These are phyloP conservation scores for Smithsoniella earleae DNA, from an alignment of 163 green algal genomes.

Conservation along the genomic window DNA sequence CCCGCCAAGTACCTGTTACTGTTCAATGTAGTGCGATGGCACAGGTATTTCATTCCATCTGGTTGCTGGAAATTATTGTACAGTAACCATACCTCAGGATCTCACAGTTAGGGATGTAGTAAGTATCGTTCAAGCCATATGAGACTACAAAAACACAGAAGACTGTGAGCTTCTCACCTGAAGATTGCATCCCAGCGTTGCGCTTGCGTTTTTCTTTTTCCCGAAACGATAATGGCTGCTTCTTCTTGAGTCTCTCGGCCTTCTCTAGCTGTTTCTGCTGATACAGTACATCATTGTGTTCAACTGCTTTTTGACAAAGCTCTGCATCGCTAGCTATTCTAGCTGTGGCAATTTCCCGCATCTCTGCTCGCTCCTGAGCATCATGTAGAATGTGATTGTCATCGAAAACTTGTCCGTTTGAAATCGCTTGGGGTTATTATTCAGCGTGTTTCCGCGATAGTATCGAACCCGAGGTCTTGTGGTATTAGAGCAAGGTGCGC, in stretches of 20 bases:
- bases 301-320: background rate
- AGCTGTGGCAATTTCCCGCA: background rate
- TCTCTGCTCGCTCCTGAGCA: slow-evolving; percentile 9
- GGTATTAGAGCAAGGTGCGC: too few species aligned
- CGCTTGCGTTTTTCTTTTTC: slow-evolving; percentile 24
- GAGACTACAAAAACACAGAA: background rate
- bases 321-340: background rate
- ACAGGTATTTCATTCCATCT: too few species aligned
- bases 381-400: background rate
- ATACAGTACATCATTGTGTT: too few species aligned
- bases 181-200: slow-evolving; percentile 14
- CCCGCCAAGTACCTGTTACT: too few species aligned
- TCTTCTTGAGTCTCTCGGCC: background rate
- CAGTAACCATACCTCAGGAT: background rate
- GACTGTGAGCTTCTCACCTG: background rate
- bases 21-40: too few species aligned
- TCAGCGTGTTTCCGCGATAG: background rate
- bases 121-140: background rate
- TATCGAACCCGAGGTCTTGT: too few species aligned
- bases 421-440: background rate
- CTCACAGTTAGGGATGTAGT: too few species aligned
- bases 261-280: too few species aligned
- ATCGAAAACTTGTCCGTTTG: background rate
- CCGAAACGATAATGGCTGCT: background rate
- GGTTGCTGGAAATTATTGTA: background rate